Percentiles rank a stretch among this genome's conserved stretches.
phyloP scores from a whole-genome alignment of 2,329 filamentous ascomycete genomes.

The Aspergillus hiratsukae region DNA sequence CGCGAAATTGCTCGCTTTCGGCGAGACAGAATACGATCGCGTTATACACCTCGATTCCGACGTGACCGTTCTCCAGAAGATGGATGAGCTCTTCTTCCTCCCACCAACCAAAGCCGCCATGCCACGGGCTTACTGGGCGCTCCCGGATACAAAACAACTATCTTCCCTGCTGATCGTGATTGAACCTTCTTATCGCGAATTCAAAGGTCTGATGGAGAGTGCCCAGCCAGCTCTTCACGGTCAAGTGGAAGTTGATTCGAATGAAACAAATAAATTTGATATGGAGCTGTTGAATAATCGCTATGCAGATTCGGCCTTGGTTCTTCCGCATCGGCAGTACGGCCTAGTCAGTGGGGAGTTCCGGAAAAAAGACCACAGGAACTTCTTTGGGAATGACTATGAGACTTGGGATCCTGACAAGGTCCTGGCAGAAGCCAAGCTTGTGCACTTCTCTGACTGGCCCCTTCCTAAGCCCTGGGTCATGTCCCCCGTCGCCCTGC shows the following conservation, averaged over 20 bases:
- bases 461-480: constrained; percentile 64
- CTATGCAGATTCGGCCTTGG: constrained; percentile 54
- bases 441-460: constrained; percentile 69
- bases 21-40: constrained; percentile 59
- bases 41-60: constrained; percentile 61
- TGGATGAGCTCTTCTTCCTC: constrained; percentile 69
- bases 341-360: constrained; percentile 61
- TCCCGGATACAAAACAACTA: constrained; percentile 50
- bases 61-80: constrained; percentile 55
- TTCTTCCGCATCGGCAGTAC: constrained; percentile 62
- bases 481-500: constrained; percentile 33
- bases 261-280: constrained; percentile 44
- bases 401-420: constrained; percentile 57
- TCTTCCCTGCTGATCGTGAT: constrained; percentile 61
- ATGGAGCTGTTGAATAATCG: constrained; percentile 65
- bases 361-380: constrained; percentile 48
- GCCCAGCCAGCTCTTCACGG: constrained; percentile 23
- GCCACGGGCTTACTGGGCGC: constrained; percentile 68
- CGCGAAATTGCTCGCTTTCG: constrained; percentile 66
- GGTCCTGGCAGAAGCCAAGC: constrained; percentile 57
- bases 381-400: constrained; percentile 47
- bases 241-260: constrained; percentile 21
- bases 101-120: constrained; percentile 60
- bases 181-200: constrained; percentile 53
- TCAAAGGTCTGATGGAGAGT: constrained; percentile 23